Evolutionary conservation across 176 grass and related monocot genomes (phyloP).

Genomic region (Musa acuminata): DNA sequence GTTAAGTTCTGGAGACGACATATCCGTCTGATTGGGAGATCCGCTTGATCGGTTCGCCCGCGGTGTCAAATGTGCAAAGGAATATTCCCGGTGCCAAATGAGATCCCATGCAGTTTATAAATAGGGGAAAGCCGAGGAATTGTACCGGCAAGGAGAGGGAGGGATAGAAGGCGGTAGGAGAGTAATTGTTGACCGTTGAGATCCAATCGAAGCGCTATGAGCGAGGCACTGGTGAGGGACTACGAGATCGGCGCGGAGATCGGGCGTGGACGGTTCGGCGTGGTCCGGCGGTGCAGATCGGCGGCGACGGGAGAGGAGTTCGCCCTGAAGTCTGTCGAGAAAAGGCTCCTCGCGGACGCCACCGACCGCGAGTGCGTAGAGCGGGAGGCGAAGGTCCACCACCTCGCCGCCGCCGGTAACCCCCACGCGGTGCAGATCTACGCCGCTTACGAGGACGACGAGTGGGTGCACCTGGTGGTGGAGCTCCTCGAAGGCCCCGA

Average conservation of each 20-base stretch:
- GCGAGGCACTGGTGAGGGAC: slow-evolving; percentile 34
- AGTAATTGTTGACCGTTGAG: no score
- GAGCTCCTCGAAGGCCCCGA: slow-evolving; percentile 42
- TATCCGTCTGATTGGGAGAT: not conserved
- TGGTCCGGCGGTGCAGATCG: slow-evolving; percentile 57
- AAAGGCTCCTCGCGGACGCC: slow-evolving; percentile 46
- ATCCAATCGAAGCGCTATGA: slow-evolving; percentile 27
- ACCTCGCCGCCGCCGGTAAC: slow-evolving; percentile 41
- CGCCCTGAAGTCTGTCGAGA: slow-evolving; percentile 75
- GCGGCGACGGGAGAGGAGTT: slow-evolving; percentile 31
- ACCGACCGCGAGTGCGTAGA: slow-evolving; percentile 50
- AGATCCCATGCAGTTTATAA: not conserved
- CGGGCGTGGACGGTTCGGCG: slow-evolving; percentile 64
- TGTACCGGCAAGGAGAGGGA: no score
- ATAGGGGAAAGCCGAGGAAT: not conserved
- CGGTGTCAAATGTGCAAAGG: not conserved
- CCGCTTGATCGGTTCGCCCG: not conserved
- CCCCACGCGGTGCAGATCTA: slow-evolving; percentile 40
- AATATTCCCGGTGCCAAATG: not conserved
- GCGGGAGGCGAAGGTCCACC: slow-evolving; percentile 55
- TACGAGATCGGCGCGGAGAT: slow-evolving; percentile 75
- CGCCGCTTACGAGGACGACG: slow-evolving; percentile 41
- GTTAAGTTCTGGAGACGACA: not conserved
- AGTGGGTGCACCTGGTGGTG: slow-evolving; percentile 63
- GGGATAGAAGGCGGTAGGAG: no score